phyloP scores from a whole-genome alignment of 208 protist genomes.

The Phytomonas francai region DNA sequence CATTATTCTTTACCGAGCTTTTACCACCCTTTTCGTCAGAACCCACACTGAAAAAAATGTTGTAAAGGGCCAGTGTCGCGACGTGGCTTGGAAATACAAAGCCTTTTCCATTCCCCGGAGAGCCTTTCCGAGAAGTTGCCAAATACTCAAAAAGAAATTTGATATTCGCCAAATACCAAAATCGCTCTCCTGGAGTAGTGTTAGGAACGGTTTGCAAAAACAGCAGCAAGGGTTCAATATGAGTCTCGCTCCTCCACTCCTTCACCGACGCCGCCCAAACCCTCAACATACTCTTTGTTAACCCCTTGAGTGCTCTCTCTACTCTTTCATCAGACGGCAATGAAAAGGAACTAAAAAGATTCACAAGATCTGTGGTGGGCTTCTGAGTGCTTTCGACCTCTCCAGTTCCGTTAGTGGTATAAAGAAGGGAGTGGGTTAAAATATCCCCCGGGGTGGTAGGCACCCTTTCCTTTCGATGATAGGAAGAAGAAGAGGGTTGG shows the following conservation, averaged over 20 bases:
- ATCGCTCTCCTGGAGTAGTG: background rate
- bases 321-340: background rate
- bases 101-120: background rate
- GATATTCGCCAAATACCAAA: background rate
- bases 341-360: background rate
- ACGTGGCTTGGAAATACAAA: background rate
- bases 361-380: background rate
- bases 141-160: background rate
- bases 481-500: background rate
- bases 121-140: background rate
- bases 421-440: slow-evolving; percentile 30
- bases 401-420: slow-evolving; percentile 12
- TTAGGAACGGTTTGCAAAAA: background rate
- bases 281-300: slow-evolving; percentile 8
- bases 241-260: background rate
- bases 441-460: slow-evolving; percentile 37
- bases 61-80: background rate
- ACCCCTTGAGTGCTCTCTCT: background rate
- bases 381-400: background rate
- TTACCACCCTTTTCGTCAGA: background rate
- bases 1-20: background rate
- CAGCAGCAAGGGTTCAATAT: slow-evolving; percentile 10
- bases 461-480: background rate
- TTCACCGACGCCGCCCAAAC: slow-evolving; percentile 6
- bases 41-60: background rate